Evolutionary conservation across 495 filamentous ascomycete genomes (phyloP), one percentile per base, ranked within the genome.

Genomic region (Aspergillus coremiiformis): DNA sequence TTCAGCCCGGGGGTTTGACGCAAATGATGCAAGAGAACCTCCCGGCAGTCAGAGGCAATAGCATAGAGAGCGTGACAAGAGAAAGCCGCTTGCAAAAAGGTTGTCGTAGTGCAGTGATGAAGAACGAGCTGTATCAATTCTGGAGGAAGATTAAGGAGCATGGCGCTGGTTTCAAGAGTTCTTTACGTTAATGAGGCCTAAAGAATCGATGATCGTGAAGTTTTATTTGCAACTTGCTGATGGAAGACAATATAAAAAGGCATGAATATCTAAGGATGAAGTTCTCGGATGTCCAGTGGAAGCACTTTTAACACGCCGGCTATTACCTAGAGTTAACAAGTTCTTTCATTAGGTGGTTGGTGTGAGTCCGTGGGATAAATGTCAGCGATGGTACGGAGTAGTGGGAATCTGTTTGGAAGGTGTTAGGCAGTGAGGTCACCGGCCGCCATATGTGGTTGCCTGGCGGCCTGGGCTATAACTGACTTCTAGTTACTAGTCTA

Each of bases 31-130:
- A 68, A 11, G 12, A 73, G 54, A 3, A 68, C 56, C 39, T 68
- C 60, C 10, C 68, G 64, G 32, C 86, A 94, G 61, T 80, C 87
- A 14, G 87, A 87, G 48, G 91, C 90, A 58, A 95, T 75, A 74
- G 88, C 87, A 78, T 93, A 89, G n/a, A 95, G 78, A 47, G 54
- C 45, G 14, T 57, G 67, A 44, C 65, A 70, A 39, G 59, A 54
- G 26, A 65, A 56, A 5, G 71, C 62, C 4, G 58, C 55, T 35
- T 76, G 68, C 19, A 74, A 49, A 39, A 65, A 76, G 5, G 62
- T 47, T 5, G 67, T 52, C 0, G 66, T 62, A 11, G 62, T 66
- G 27, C 65, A 65, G n/a, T 58, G 52, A 27, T 56, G 50, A 15
- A 76, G 54, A 39, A 76, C 49, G 39, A 73, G 65, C 47, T 70